A percentile compares a stretch with the other conserved stretches of the same genome.
Evolutionary conservation across 2,329 filamentous ascomycete species (phyloP).

Genomic region (Alternaria gaisen): DNA sequence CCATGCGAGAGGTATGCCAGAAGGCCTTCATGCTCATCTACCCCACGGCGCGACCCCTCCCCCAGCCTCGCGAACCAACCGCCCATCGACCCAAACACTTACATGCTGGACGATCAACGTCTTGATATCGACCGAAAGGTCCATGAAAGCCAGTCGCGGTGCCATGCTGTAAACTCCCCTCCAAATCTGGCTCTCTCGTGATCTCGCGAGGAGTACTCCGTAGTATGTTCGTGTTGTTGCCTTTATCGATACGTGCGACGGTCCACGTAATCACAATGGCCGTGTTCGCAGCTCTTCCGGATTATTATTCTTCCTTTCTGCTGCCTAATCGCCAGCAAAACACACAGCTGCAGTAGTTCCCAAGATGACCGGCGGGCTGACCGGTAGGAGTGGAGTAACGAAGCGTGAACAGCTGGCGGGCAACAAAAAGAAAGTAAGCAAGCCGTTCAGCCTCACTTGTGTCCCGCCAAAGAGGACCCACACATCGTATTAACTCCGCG

Average conservation of each 20-base stretch:
- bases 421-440: constrained; percentile 16
- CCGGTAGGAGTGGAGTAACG: constrained; percentile 15
- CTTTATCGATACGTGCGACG: neutral
- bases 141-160: constrained; percentile 41
- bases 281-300: neutral
- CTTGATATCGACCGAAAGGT: constrained; percentile 51
- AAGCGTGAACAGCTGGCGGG: constrained; percentile 2
- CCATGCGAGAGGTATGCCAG: neutral
- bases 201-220: neutral
- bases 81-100: constrained; percentile 22
- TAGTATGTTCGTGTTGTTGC: neutral
- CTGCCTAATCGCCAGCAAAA: neutral
- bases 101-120: constrained; percentile 52
- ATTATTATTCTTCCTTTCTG: neutral
- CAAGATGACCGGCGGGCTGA: constrained; percentile 9
- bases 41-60: neutral
- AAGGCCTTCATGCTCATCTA: too few relatives aligned
- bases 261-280: neutral
- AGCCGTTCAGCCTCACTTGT: constrained; percentile 27
- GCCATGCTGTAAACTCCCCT: constrained; percentile 32
- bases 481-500: constrained; percentile 1
- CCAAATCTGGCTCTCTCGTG: neutral
- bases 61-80: constrained; percentile 1
- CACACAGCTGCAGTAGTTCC: neutral
- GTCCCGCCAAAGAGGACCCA: constrained; percentile 15